phyloP scores from a whole-genome alignment of 371 early-diverging fungal genomes.

The Saksenaea vasiformis region DNA sequence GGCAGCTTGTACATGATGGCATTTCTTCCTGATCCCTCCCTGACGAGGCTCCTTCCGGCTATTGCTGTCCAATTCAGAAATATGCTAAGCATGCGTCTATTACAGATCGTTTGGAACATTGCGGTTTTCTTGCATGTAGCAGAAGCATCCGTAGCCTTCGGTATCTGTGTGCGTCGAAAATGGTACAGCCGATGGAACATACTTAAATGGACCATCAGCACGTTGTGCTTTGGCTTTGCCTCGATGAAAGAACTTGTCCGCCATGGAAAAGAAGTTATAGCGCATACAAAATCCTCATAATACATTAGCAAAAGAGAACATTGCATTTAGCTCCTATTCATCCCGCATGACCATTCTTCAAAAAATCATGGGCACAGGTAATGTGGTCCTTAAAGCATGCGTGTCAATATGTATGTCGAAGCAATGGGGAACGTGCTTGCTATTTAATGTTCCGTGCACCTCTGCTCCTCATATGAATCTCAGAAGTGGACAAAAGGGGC shows the following conservation, averaged over 20 bases:
- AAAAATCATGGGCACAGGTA: no score
- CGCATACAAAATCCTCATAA: not conserved
- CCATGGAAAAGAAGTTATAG: conserved; percentile 30
- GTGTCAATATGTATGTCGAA: no score
- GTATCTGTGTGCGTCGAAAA: conserved; percentile 35
- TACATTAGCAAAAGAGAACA: not conserved
- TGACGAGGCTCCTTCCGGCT: conserved; percentile 20
- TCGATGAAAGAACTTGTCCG: conserved; percentile 25
- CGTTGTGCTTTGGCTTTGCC: conserved; percentile 32
- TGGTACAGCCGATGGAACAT: conserved; percentile 42
- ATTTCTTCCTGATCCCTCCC: conserved; percentile 19
- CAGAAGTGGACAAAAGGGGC: no score
- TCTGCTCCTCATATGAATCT: no score
- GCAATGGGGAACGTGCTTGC: no score
- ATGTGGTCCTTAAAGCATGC: no score
- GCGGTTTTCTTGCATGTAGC: conserved; percentile 18
- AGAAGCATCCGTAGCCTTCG: conserved; percentile 25
- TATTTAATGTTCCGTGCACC: no score
- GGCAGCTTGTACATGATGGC: conserved; percentile 16
- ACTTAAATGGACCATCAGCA: conserved; percentile 38
- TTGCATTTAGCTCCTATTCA: no score
- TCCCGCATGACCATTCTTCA: no score
- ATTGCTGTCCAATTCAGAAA: conserved; percentile 15
- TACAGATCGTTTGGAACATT: conserved; percentile 6
- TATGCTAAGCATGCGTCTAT: not conserved